A percentile compares a stretch with the other conserved stretches of the same genome.
phyloP scores from a whole-genome alignment of 768 basidiomycete species.

The Kockovaella imperatae region DNA sequence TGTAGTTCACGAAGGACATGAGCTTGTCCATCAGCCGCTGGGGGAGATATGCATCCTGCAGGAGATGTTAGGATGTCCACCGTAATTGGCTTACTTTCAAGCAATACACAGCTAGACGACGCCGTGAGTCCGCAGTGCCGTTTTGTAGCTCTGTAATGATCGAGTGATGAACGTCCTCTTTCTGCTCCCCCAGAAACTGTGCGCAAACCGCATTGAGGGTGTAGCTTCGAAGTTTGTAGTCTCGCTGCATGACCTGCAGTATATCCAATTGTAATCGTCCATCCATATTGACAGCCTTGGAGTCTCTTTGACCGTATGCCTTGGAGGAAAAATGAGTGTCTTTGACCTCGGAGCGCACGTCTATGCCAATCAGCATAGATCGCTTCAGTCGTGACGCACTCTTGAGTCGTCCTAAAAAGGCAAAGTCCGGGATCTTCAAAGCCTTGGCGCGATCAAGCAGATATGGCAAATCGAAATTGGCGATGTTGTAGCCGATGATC shows the following conservation, averaged over 20 bases:
- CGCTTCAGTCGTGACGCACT: constrained; percentile 50
- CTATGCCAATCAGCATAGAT: constrained; percentile 47
- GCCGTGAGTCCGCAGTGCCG: constrained; percentile 82
- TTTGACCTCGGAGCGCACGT: constrained; percentile 67
- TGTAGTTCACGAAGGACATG: constrained; percentile 98
- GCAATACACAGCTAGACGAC: constrained; percentile 93
- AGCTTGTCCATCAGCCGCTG: constrained; percentile 93
- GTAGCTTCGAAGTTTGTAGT: constrained; percentile 93
- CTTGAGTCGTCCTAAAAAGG: constrained; percentile 65
- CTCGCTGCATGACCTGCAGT: constrained; percentile 95
- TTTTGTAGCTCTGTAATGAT: constrained; percentile 98
- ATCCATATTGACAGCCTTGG: constrained; percentile 82
- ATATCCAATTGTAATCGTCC: constrained; percentile 93
- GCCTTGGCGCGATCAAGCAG: constrained; percentile 84
- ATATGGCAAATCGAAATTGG: constrained; percentile 94
- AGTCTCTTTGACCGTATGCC: constrained; percentile 93
- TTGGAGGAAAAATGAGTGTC: constrained; percentile 97
- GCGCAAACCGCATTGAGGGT: constrained; percentile 97
- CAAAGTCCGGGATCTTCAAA: constrained; percentile 62
- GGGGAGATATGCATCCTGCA: constrained; percentile 91
- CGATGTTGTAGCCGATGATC: constrained; percentile 90
- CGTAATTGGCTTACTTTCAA: constrained; percentile 60
- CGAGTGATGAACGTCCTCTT: constrained; percentile 97
- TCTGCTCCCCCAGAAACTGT: constrained; percentile 95
- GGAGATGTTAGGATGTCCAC: background rate